A percentile compares a stretch with the other conserved stretches of the same genome.
Conservation (phyloP, 345 rosid species). For the Heritiera littoralis region DNA sequence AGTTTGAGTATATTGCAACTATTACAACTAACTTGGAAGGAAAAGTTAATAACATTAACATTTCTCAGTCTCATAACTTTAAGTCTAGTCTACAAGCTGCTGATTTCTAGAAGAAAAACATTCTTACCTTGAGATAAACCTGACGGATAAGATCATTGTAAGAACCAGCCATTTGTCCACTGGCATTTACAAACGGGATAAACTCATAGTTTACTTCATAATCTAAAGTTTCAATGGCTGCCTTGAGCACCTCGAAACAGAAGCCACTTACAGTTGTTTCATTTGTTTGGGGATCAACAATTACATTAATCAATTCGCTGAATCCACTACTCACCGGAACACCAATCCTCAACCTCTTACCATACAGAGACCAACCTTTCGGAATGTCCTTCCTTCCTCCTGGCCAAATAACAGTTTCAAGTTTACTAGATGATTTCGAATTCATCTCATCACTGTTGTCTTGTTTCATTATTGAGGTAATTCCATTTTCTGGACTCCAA, state of each 20-base stretch:
- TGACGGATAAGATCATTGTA: slow-evolving; percentile 33
- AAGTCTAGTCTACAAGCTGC: not conserved
- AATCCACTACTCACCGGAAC: slow-evolving; percentile 39
- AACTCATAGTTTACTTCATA: slow-evolving; percentile 33
- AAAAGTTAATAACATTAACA: not conserved
- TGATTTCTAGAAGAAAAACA: not conserved
- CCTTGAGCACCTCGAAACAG: slow-evolving; percentile 41
- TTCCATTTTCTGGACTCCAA: slow-evolving; percentile 27
- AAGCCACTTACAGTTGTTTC: slow-evolving; percentile 25
- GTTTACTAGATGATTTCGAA: not conserved
- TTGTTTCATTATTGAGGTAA: not conserved
- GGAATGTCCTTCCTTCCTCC: slow-evolving; percentile 38
- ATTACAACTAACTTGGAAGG: not conserved
- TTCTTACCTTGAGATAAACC: slow-evolving; percentile 36
- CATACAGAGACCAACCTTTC: not conserved
- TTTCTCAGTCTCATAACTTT: not conserved
- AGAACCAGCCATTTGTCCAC: not conserved
- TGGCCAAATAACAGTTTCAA: slow-evolving; percentile 35
- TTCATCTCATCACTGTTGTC: not conserved
- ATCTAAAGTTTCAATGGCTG: slow-evolving; percentile 25
- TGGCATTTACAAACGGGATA: slow-evolving; percentile 4
- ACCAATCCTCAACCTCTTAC: slow-evolving; percentile 31
- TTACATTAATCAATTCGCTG: slow-evolving; percentile 20
- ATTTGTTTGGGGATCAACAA: slow-evolving; percentile 23
- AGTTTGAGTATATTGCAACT: not conserved